Conservation (phyloP, 176 grass and related monocot genomes). For the Musa beccarii region DNA sequence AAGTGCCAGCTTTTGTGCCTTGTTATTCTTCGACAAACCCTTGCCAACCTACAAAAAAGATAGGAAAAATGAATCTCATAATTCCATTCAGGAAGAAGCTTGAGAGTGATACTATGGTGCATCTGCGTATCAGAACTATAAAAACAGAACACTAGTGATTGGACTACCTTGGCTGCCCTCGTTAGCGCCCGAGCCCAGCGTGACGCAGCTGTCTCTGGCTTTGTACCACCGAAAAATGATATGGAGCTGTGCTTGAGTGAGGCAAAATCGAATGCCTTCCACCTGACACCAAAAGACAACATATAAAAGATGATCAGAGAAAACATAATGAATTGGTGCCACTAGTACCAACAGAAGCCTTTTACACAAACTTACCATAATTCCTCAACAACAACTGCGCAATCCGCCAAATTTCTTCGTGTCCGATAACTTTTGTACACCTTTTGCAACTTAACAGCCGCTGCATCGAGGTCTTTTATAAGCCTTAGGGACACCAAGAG, state of each 20-base stretch:
- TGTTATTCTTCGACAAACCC: constrained; percentile 79
- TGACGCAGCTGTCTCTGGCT: constrained; percentile 66
- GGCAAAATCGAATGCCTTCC: constrained; percentile 82
- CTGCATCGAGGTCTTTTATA: neutral
- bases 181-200: constrained; percentile 79
- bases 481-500: neutral
- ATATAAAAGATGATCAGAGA: neutral
- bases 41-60: constrained; percentile 54
- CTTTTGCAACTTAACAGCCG: constrained; percentile 18
- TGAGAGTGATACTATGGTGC: no score
- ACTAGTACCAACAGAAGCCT: neutral
- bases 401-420: constrained; percentile 17
- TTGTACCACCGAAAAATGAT: constrained; percentile 61
- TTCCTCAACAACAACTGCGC: constrained; percentile 58
- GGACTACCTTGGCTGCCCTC: constrained; percentile 65
- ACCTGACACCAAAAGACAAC: constrained; percentile 34
- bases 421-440: constrained; percentile 18
- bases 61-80: neutral
- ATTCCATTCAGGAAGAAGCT: neutral
- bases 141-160: neutral
- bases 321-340: neutral
- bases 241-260: constrained; percentile 19
- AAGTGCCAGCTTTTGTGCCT: constrained; percentile 83
- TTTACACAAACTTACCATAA: constrained; percentile 45
- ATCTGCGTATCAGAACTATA: neutral